phyloP scores from a whole-genome alignment of 192 early-diverging fungal genomes.

The Mortierella antarctica region DNA sequence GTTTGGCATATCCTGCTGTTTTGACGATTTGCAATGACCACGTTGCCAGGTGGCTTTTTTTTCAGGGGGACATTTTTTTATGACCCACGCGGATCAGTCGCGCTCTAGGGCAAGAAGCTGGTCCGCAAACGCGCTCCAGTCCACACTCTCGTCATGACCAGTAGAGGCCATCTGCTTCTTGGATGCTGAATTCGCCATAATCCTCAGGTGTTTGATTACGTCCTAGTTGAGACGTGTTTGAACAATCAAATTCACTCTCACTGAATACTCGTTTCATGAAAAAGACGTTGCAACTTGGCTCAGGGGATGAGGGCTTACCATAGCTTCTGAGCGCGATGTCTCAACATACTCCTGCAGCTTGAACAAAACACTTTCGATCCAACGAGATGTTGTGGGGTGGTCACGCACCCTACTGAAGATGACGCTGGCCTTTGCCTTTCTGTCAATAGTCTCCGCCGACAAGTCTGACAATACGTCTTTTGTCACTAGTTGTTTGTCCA shows the following conservation, averaged over 20 bases:
- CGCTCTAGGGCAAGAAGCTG: too few species aligned
- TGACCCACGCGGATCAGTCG: background rate
- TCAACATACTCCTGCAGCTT: slow-evolving; percentile 18
- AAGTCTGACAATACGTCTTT: background rate
- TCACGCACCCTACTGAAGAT: slow-evolving; percentile 15
- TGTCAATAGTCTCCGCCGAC: background rate
- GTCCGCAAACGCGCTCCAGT: slow-evolving; percentile 6
- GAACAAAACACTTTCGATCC: background rate
- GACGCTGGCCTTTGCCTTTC: slow-evolving; percentile 20
- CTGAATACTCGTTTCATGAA: too few species aligned
- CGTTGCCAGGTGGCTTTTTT: background rate
- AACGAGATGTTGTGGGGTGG: background rate
- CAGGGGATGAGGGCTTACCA: slow-evolving; percentile 9
- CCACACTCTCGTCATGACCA: background rate
- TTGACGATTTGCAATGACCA: too few species aligned
- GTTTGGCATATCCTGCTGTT: background rate
- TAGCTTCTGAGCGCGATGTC: slow-evolving; percentile 11
- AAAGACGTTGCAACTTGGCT: too few species aligned
- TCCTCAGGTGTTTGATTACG: slow-evolving; percentile 7
- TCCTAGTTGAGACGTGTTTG: background rate
- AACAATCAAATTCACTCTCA: too few species aligned
- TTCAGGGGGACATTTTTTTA: background rate
- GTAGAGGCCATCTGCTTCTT: background rate
- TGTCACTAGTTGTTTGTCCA: background rate
- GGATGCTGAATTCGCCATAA: background rate